These are phyloP conservation scores for Boletus austroedulis DNA, from an alignment of 1,284 basidiomycete genomes.

Conservation along the genomic window DNA sequence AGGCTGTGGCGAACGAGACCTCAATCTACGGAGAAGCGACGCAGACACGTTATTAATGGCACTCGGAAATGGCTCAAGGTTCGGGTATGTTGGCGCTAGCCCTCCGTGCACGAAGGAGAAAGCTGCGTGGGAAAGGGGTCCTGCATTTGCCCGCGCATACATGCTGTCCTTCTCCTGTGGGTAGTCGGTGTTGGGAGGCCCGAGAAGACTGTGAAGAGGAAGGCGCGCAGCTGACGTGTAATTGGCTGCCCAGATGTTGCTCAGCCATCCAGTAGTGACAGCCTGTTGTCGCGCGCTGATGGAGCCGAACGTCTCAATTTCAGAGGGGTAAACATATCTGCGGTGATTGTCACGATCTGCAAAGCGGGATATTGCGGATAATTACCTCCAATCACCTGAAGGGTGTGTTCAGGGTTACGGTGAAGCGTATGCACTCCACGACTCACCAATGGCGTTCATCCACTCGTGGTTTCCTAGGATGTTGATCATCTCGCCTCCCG, in stretches of 20 bases:
- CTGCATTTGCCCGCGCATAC: slow-evolving; percentile 39
- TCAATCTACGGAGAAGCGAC: slow-evolving; percentile 64
- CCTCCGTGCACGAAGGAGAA: slow-evolving; percentile 88
- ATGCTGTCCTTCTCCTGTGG: slow-evolving; percentile 41
- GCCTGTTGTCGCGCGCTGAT: slow-evolving; percentile 67
- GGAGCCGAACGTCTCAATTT: slow-evolving; percentile 80
- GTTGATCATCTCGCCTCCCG: slow-evolving; percentile 72
- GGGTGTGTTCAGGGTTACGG: slow-evolving; percentile 8
- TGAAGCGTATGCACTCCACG: not conserved
- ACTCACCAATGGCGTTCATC: slow-evolving; percentile 83
- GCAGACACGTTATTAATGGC: slow-evolving; percentile 73
- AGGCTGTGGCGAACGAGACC: slow-evolving; percentile 56
- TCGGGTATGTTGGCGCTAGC: slow-evolving; percentile 68
- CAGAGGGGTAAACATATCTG: slow-evolving; percentile 80
- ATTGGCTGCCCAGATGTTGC: slow-evolving; percentile 80
- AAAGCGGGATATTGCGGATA: slow-evolving; percentile 14
- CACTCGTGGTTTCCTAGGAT: slow-evolving; percentile 88
- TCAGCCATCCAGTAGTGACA: slow-evolving; percentile 74
- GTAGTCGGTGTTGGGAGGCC: slow-evolving; percentile 70
- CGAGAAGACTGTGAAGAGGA: slow-evolving; percentile 68
- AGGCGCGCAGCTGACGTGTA: slow-evolving; percentile 83
- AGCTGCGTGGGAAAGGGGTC: slow-evolving; percentile 68
- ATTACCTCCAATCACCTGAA: slow-evolving; percentile 79
- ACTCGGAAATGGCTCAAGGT: slow-evolving; percentile 76
- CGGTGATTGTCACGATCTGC: slow-evolving; percentile 1